Conservation (phyloP, 2,329 filamentous ascomycete species). For the Diplodia scrobiculata region DNA sequence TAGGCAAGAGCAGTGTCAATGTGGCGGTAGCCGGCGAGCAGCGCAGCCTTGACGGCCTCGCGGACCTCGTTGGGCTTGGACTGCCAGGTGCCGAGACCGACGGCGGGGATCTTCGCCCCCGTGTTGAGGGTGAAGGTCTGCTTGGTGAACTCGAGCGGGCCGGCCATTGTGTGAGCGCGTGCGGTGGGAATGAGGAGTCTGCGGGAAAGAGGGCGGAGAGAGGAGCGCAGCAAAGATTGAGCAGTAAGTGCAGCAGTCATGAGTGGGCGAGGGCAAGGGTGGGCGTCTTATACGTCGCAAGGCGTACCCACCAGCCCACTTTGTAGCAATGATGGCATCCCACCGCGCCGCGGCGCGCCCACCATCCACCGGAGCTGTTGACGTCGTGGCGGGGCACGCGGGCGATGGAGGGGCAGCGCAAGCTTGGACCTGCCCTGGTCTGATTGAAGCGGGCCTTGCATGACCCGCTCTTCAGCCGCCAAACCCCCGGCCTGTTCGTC, state of each 20-base stretch:
- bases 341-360: conserved; percentile 14
- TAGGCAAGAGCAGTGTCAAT: conserved; percentile 78
- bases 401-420: conserved; percentile 6
- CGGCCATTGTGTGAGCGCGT: conserved; percentile 33
- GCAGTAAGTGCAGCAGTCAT: conserved; percentile 32
- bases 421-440: conserved; percentile 16
- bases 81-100: conserved; percentile 80
- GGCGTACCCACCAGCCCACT: neutral
- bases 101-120: conserved; percentile 74
- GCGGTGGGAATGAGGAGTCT: conserved; percentile 3
- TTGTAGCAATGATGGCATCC: conserved; percentile 3
- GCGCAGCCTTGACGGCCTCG: conserved; percentile 69
- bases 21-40: conserved; percentile 70
- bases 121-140: conserved; percentile 61
- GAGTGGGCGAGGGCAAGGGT: conserved; percentile 9
- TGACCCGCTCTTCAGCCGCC: neutral
- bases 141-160: conserved; percentile 42
- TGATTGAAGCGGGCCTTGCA: neutral
- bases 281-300: conserved; percentile 11
- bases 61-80: conserved; percentile 69
- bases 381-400: conserved; percentile 12
- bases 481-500: no score
- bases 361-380: neutral
- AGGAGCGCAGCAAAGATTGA: conserved; percentile 35
- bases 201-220: conserved; percentile 29